Percentiles rank a stretch among this genome's conserved stretches.
These are phyloP conservation scores for Lachnellula hyalina DNA, from an alignment of 2,329 filamentous ascomycete species.

Conservation along the genomic window DNA sequence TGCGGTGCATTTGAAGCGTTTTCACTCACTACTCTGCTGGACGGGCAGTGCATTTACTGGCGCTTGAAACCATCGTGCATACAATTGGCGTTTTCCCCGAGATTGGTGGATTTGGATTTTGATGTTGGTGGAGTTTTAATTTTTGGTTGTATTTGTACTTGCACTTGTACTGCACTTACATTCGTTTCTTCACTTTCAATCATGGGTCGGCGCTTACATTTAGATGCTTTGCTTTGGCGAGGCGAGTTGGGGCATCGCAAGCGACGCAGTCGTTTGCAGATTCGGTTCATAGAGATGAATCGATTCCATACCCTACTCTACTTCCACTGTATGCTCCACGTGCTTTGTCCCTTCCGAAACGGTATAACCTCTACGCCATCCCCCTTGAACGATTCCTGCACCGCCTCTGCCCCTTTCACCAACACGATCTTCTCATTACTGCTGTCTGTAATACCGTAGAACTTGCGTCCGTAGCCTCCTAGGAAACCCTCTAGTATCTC, in stretches of 20 bases:
- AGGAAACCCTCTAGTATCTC: constrained; percentile 52
- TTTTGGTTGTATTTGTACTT: too few relatives aligned
- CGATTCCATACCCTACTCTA: not conserved
- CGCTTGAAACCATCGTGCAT: not conserved
- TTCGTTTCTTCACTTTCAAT: not conserved
- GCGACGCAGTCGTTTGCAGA: not conserved
- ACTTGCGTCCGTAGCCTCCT: constrained; percentile 45
- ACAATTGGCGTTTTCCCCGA: not conserved
- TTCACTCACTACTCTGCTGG: not conserved
- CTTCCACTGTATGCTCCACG: constrained; percentile 43
- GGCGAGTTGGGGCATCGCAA: not conserved
- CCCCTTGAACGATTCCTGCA: constrained; percentile 46
- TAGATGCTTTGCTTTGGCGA: not conserved
- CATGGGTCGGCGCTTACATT: too few relatives aligned
- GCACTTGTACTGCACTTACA: not conserved
- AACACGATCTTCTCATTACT: constrained; percentile 23
- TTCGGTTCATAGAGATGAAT: not conserved
- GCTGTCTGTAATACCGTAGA: constrained; percentile 39
- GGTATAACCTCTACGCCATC: constrained; percentile 43
- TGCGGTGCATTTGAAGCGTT: not conserved
- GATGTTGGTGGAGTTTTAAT: too few relatives aligned
- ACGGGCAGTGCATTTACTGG: not conserved
- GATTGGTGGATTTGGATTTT: not conserved
- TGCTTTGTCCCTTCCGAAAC: constrained; percentile 19
- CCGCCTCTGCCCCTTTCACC: constrained; percentile 17